Conservation (phyloP, 805 yeast species). For the Saccharomycopsis sp. region DNA sequence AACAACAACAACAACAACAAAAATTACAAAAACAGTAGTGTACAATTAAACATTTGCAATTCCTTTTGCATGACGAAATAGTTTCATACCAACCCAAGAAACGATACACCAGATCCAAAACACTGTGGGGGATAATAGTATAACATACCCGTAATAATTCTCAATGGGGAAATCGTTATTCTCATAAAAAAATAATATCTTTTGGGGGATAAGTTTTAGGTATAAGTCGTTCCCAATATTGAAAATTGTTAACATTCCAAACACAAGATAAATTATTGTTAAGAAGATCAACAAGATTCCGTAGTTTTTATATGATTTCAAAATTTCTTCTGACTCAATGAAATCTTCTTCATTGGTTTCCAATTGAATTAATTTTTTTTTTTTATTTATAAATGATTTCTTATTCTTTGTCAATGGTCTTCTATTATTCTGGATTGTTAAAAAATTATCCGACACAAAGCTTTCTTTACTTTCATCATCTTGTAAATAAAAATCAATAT, state of each 20-base stretch:
- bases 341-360: neutral
- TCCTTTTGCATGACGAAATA: conserved; percentile 68
- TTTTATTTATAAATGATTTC: no score
- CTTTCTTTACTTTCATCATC: no score
- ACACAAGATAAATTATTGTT: conserved; percentile 4
- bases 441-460: no score
- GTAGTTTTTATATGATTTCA: conserved; percentile 1
- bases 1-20: neutral
- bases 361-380: no score
- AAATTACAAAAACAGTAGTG: neutral
- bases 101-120: conserved; percentile 59
- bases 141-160: conserved; percentile 26
- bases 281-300: conserved; percentile 7
- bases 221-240: conserved; percentile 6
- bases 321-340: neutral
- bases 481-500: no score
- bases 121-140: conserved; percentile 25
- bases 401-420: no score
- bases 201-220: neutral
- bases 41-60: conserved; percentile 24
- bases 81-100: conserved; percentile 71
- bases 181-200: neutral
- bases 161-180: conserved; percentile 27
- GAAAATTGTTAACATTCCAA: conserved; percentile 12
- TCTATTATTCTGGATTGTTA: no score